These are phyloP conservation scores for Xylaria flabelliformis DNA, from an alignment of 495 filamentous ascomycete genomes.

Conservation along the genomic window DNA sequence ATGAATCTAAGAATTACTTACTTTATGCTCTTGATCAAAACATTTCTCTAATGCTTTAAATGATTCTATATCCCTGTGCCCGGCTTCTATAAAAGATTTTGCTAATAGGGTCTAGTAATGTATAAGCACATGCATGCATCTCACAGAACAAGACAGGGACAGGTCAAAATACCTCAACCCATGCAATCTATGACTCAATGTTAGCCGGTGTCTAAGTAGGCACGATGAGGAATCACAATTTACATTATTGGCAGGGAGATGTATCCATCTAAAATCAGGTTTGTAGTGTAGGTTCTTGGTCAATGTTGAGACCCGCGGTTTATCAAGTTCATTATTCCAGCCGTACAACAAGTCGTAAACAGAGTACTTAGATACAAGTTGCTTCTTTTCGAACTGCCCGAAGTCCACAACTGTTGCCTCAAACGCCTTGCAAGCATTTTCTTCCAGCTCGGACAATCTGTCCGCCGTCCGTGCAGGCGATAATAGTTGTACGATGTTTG, in stretches of 20 bases:
- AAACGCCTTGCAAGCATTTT: conserved; percentile 64
- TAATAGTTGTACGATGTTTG: conserved; percentile 63
- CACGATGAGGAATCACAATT: conserved; percentile 22
- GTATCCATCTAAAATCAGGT: conserved; percentile 72
- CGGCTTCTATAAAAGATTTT: conserved; percentile 72
- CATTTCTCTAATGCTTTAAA: conserved; percentile 71
- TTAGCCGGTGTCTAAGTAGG: conserved; percentile 30
- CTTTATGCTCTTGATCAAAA: conserved; percentile 67
- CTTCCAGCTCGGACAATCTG: conserved; percentile 60
- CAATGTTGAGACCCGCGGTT: conserved; percentile 59
- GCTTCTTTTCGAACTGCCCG: conserved; percentile 68
- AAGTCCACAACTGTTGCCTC: conserved; percentile 74
- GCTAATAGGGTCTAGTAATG: conserved; percentile 63
- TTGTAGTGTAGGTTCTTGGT: conserved; percentile 57
- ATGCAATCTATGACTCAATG: conserved; percentile 37
- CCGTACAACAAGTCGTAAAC: conserved; percentile 70
- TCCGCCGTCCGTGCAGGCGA: conserved; percentile 61
- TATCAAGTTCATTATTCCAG: conserved; percentile 62
- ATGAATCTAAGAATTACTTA: neutral
- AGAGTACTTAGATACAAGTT: conserved; percentile 61
- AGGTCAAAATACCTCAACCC: conserved; percentile 43
- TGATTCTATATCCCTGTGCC: conserved; percentile 67
- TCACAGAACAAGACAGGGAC: neutral
- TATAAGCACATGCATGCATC: conserved; percentile 48
- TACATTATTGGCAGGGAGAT: conserved; percentile 64